phyloP scores from a whole-genome alignment of 768 basidiomycete species.

The Lactarius pseudohatsudake region DNA sequence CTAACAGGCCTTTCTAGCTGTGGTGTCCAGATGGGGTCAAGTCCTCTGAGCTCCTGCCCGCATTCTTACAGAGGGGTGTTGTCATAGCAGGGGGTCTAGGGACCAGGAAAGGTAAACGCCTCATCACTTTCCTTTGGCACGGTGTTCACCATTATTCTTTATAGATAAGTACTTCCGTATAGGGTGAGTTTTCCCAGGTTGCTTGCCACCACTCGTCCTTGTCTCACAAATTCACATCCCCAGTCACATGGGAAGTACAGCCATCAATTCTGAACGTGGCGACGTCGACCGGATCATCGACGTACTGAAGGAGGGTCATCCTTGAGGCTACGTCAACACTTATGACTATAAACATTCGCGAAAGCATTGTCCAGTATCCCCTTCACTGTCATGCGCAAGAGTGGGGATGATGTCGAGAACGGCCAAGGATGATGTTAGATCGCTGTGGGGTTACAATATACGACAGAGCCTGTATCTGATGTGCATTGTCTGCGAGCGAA shows the following conservation, averaged over 20 bases:
- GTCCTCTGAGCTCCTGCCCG: slow-evolving; percentile 74
- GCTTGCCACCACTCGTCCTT: slow-evolving; percentile 5
- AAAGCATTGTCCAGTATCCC: background rate
- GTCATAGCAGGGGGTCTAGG: slow-evolving; percentile 82
- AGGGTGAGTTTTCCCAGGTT: slow-evolving; percentile 45
- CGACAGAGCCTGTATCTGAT: background rate
- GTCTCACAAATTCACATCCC: slow-evolving; percentile 5
- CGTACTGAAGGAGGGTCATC: slow-evolving; percentile 59
- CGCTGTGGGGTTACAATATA: background rate
- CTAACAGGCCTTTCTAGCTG: slow-evolving; percentile 41
- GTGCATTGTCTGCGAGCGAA: background rate
- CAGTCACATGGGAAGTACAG: slow-evolving; percentile 92
- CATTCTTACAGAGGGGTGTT: slow-evolving; percentile 67
- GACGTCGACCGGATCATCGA: slow-evolving; percentile 74
- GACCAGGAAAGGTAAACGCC: slow-evolving; percentile 19
- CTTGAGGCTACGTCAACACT: slow-evolving; percentile 39
- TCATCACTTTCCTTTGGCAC: slow-evolving; percentile 3
- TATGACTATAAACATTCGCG: too few relatives aligned
- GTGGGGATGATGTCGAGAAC: background rate
- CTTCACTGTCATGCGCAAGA: background rate
- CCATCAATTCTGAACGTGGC: slow-evolving; percentile 61
- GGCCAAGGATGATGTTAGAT: background rate
- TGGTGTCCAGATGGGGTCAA: slow-evolving; percentile 83
- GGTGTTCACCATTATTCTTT: slow-evolving; percentile 22
- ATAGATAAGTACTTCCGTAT: slow-evolving; percentile 89